Base-by-base conservation (phyloP, 2,329 filamentous ascomycete genomes). In the Stachybotrys chartarum region DNA sequence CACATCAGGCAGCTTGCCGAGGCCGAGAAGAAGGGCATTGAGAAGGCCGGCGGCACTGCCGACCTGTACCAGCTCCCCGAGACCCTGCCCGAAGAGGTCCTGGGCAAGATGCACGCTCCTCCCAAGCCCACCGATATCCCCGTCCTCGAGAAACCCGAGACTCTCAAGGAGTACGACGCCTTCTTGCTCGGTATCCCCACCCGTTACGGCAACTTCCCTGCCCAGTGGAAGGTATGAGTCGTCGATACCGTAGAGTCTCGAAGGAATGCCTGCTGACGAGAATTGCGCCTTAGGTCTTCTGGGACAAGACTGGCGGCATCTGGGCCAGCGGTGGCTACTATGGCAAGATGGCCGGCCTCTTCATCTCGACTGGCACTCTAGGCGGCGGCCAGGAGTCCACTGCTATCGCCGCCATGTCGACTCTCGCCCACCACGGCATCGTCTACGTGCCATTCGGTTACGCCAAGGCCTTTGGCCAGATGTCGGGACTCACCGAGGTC, bases 391-490 rank as follows among this genome's bases (percentile, higher is more conserved):
- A 99, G 78, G 94, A 99, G 78, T 86, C 84, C 56, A 99, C 94
- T 51, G 87, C 83, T 63, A 77, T 97, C 60, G 80, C 86, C 39
- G 78, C 87, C 70, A 85, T 97, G 83, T 91, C 86, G 68, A 97
- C 93, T 17, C 79, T 97, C 54, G 73, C 86, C 58, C 94, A 97
- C 78, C 94, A 97, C 79, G 94, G 94, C 67, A 88, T 97, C 77
- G 87, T 94, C 79, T 97, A 88, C 72, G 91, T 97, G n/a, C 94
- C 94, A 51, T 81, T 97, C 54, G 94, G 94, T 55, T 97, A 96
- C 80, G 87, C 89, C 75, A 89, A 86, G 66, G 76, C 84, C 52
- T 97, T 96, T 69, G 70, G 69, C 57, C 75, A 84, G 60, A 75
- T 96, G 61, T 70, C 85, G 61, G 86, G 92, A 75, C 72, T 96